Conservation (phyloP, 2,329 filamentous ascomycete genomes). For the Paradendryphiella salina region DNA sequence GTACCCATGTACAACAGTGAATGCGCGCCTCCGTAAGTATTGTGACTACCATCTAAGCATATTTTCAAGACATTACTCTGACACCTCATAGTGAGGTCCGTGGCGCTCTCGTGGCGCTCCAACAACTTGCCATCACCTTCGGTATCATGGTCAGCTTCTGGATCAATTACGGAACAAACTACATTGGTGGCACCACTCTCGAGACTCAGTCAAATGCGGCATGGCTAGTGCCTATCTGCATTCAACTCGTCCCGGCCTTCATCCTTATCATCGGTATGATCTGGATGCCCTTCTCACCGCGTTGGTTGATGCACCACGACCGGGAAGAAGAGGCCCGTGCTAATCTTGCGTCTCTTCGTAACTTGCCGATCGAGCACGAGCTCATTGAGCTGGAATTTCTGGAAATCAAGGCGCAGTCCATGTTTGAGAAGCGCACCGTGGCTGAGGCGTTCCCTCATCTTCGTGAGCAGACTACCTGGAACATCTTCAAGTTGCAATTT, state of each 20-base stretch:
- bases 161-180: slow-evolving; percentile 50
- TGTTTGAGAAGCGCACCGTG: slow-evolving; percentile 74
- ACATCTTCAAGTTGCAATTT: slow-evolving; percentile 63
- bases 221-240: slow-evolving; percentile 72
- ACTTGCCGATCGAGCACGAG: slow-evolving; percentile 64
- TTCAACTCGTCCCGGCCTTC: slow-evolving; percentile 70
- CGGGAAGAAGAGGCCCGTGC: slow-evolving; percentile 68
- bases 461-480: slow-evolving; percentile 60
- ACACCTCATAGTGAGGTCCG: slow-evolving; percentile 60
- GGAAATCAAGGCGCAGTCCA: slow-evolving; percentile 78
- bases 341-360: slow-evolving; percentile 67
- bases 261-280: slow-evolving; percentile 71
- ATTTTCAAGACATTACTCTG: slow-evolving; percentile 24
- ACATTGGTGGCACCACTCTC: slow-evolving; percentile 60
- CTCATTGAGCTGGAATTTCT: slow-evolving; percentile 75
- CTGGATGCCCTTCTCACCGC: slow-evolving; percentile 78
- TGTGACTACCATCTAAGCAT: accelerated
- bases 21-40: slow-evolving; percentile 53
- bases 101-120: slow-evolving; percentile 66
- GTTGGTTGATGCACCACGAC: slow-evolving; percentile 72
- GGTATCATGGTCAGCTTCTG: slow-evolving; percentile 46
- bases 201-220: slow-evolving; percentile 64
- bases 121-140: slow-evolving; percentile 63
- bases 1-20: slow-evolving; percentile 58
- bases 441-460: slow-evolving; percentile 68